Evolutionary conservation across 179 eudicot genomes (phyloP), one percentile per base, ranked within the genome.

Genomic region (Spinacia oleracea): DNA sequence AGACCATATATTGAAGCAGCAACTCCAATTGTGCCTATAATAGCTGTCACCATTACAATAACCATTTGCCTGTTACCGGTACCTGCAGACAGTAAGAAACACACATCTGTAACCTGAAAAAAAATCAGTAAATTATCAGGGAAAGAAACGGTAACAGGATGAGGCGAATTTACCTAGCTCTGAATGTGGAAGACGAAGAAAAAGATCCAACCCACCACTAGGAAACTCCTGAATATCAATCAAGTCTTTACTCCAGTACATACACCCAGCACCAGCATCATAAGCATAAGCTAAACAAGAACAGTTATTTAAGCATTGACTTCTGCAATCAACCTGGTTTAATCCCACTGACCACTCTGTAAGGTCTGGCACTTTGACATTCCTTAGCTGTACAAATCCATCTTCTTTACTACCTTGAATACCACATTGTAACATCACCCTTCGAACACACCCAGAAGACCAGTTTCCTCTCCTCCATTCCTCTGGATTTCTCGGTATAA

Each of bases 181-280:
- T 21, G 81, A 75, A 45, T 70, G 77, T 55, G 85, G 74, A 23
- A 83, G 73, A 48, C 82, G 85, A 62, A 79, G 50, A 62, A 75
- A 70, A 10, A 83, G 73, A 70, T 64, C 72, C 16, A 79, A 53
- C 27, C 85, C 85, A 2, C 82, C 79, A 71, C 48, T 75, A 8
- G 80, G 27, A 63, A 83, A 72, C 56, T 75, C 77, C 75, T 83
- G 85, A 64, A 75, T 83, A 58, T 83, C 85, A 9, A 79, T 75
- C 80, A 83, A 70, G 29, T 80, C 75, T 21, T 16, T 74, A 70
- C 75, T 82, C 84, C 84, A 82, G 51, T 78, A 78, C 81, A 82
- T 78, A 70, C 82, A 83, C 6, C 85, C 85, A 63, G 85, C 85
- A n/a, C 85, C 85, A 2, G 74, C 69, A 70, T 83, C 85, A 55